Percentiles rank a stretch among this genome's conserved stretches.
Evolutionary conservation across 164 flowering plant species (phyloP).

Genomic region (Magnolia changhungtana): DNA sequence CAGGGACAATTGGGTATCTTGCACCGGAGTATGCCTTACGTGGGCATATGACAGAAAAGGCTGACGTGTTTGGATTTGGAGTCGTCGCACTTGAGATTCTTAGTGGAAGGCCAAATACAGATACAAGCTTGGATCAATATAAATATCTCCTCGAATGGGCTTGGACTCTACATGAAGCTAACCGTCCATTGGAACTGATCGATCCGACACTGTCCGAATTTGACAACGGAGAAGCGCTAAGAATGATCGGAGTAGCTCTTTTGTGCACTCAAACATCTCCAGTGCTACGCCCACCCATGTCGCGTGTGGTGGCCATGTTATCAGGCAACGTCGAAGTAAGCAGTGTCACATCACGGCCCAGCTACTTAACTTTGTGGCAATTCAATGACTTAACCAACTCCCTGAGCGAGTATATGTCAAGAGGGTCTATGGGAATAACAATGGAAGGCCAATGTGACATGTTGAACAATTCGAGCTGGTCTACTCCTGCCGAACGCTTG

Average conservation of each 20-base stretch:
- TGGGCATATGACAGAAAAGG: slow-evolving; percentile 33
- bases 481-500: neutral
- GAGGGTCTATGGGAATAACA: neutral
- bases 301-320: slow-evolving; percentile 44
- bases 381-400: slow-evolving; percentile 31
- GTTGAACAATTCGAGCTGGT: slow-evolving; percentile 4
- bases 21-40: slow-evolving; percentile 40
- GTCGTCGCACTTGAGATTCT: slow-evolving; percentile 29
- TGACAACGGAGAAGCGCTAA: slow-evolving; percentile 29
- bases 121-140: slow-evolving; percentile 17
- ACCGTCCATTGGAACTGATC: slow-evolving; percentile 32
- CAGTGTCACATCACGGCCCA: slow-evolving; percentile 30
- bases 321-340: slow-evolving; percentile 41
- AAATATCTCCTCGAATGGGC: slow-evolving; percentile 40
- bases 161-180: slow-evolving; percentile 45
- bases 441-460: neutral
- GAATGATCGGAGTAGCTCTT: slow-evolving; percentile 40
- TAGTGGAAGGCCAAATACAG: slow-evolving; percentile 28
- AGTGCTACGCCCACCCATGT: slow-evolving; percentile 36
- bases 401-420: slow-evolving; percentile 1
- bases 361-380: slow-evolving; percentile 37
- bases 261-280: slow-evolving; percentile 54
- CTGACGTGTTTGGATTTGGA: slow-evolving; percentile 33
- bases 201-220: slow-evolving; percentile 32
- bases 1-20: slow-evolving; percentile 37